Conservation (phyloP, 2,329 filamentous ascomycete genomes). For the Xylaria digitata region DNA sequence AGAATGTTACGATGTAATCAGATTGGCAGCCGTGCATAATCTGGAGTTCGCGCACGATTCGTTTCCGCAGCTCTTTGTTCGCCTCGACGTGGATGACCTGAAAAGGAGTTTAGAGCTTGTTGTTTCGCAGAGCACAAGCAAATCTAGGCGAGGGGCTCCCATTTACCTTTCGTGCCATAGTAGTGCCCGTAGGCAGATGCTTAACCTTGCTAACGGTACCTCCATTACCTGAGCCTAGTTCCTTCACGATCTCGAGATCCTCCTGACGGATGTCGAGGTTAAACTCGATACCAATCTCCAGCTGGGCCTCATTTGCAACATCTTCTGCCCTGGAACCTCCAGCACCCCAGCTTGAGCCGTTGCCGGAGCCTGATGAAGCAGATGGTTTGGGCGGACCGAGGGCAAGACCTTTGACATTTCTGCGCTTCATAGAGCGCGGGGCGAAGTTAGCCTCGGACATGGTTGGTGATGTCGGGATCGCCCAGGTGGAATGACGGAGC, state of each 20-base stretch:
- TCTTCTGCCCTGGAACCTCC: conserved; percentile 60
- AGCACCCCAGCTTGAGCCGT: conserved; percentile 58
- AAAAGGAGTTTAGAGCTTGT: conserved; percentile 23
- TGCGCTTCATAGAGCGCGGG: conserved; percentile 92
- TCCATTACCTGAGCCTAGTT: conserved; percentile 94
- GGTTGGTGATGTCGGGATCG: conserved; percentile 45
- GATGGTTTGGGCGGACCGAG: conserved; percentile 79
- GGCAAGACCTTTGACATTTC: conserved; percentile 97
- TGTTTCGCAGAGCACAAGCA: neutral
- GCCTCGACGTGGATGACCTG: conserved; percentile 98
- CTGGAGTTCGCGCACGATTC: conserved; percentile 95
- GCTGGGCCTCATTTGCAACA: conserved; percentile 67
- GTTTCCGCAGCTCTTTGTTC: conserved; percentile 95
- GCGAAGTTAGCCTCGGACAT: conserved; percentile 72
- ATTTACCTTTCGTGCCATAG: conserved; percentile 95
- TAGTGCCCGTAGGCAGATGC: conserved; percentile 91
- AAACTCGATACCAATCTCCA: conserved; percentile 98
- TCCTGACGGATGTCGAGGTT: conserved; percentile 91
- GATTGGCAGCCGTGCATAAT: conserved; percentile 99
- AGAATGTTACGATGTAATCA: conserved; percentile 96
- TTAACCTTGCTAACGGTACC: conserved; percentile 98
- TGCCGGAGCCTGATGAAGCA: conserved; percentile 77
- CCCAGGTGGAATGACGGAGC: conserved; percentile 15
- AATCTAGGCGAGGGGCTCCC: conserved; percentile 27
- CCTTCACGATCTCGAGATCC: conserved; percentile 91